Percentiles rank a stretch among this genome's conserved stretches.
phyloP scores from a whole-genome alignment of 2,329 filamentous ascomycete genomes.

The Monosporascus ibericus region DNA sequence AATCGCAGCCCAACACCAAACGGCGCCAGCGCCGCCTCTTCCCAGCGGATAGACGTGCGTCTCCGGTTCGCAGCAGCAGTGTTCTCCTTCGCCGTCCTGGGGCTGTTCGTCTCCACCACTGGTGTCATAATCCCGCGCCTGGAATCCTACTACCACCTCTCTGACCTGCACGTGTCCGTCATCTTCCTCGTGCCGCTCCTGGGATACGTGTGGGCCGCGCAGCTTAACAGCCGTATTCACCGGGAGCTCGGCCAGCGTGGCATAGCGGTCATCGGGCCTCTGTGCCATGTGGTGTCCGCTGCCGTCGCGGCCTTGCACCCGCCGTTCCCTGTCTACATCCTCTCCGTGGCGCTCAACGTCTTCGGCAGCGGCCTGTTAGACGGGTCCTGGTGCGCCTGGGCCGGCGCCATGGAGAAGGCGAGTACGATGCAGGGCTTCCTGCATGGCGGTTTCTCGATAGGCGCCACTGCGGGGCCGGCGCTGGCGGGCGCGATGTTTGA shows the following conservation, averaged over 20 bases:
- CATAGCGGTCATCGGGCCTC: conserved; percentile 33
- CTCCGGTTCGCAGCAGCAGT: conserved; percentile 10
- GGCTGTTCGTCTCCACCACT: conserved; percentile 20
- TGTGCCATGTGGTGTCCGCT: conserved; percentile 28
- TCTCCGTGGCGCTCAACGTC: conserved; percentile 25
- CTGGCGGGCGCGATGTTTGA: conserved; percentile 26
- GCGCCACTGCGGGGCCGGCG: conserved; percentile 31
- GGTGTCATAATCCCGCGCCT: conserved; percentile 30
- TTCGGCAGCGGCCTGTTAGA: conserved; percentile 36
- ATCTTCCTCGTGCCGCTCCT: conserved; percentile 36
- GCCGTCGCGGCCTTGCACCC: conserved; percentile 20
- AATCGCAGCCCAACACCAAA: too few relatives aligned
- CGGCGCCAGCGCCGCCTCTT: too few relatives aligned
- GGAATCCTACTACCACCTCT: conserved; percentile 32
- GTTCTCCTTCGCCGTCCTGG: conserved; percentile 17
- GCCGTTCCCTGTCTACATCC: conserved; percentile 26
- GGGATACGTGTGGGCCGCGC: conserved; percentile 37
- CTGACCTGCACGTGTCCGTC: conserved; percentile 35
- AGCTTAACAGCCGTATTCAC: conserved; percentile 33
- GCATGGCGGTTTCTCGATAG: conserved; percentile 33
- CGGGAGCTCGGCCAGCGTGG: conserved; percentile 33
- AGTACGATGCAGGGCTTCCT: conserved; percentile 33
- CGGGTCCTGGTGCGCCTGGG: conserved; percentile 40
- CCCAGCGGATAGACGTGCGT: background rate
- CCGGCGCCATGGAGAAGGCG: conserved; percentile 30